Evolutionary conservation across 805 yeast species (phyloP).

Genomic region (Candida pini): DNA sequence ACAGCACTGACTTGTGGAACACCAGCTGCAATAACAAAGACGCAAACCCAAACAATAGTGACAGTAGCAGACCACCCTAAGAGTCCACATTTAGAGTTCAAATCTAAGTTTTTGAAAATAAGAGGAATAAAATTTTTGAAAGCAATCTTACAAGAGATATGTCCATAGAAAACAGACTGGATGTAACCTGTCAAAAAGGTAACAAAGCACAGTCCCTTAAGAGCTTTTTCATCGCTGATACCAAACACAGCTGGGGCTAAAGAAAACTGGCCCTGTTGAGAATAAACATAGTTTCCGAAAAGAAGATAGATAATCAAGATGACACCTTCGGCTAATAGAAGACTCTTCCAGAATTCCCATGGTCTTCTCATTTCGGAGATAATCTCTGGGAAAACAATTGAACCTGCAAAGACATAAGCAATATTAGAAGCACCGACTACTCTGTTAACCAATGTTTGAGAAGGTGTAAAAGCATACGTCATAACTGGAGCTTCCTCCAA

Average conservation of each 20-base stretch:
- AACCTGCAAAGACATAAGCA: conserved; percentile 47
- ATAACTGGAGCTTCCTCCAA: conserved; percentile 6
- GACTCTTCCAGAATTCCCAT: conserved; percentile 43
- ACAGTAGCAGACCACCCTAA: conserved; percentile 13
- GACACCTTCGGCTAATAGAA: conserved; percentile 35
- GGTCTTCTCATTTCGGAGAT: conserved; percentile 45
- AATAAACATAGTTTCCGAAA: conserved; percentile 38
- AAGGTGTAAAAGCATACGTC: conserved; percentile 11
- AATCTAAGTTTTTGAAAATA: conserved; percentile 27
- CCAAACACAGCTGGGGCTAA: conserved; percentile 42
- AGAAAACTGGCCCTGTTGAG: conserved; percentile 40
- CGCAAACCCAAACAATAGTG: conserved; percentile 8
- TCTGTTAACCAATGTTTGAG: conserved; percentile 20
- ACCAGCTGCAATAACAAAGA: conserved; percentile 19
- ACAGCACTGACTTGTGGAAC: conserved; percentile 23
- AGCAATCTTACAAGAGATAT: conserved; percentile 40
- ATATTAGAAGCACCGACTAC: conserved; percentile 37
- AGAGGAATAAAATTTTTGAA: conserved; percentile 35
- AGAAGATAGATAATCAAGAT: conserved; percentile 35
- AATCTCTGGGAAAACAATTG: conserved; percentile 43
- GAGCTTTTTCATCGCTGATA: conserved; percentile 23
- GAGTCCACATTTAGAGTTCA: conserved; percentile 29
- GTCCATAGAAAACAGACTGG: conserved; percentile 42
- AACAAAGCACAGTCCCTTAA: conserved; percentile 32
- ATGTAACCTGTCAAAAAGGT: conserved; percentile 35